Evolutionary conservation across 1,284 basidiomycete genomes (phyloP), one percentile per base, ranked within the genome.

Genomic region (Heterobasidion occidentale): DNA sequence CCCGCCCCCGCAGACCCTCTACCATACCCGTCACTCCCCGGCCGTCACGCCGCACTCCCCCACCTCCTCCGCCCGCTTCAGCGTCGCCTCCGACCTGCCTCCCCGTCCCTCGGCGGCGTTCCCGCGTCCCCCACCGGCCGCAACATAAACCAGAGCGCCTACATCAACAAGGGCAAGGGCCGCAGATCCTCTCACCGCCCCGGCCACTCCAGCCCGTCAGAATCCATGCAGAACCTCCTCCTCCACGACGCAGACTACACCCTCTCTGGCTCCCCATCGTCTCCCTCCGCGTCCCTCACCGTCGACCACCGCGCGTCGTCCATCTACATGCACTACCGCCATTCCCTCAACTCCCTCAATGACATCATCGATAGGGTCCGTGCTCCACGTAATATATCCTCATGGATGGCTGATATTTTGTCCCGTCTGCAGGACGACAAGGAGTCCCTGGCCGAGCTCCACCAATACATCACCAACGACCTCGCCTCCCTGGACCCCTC

Each of bases 331-430:
- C 85, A 90, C 61, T 90, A 88, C 64, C 82, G 88, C 56, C 81
- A 86, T 60, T 91, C 89, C 34, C 69, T 91, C 58, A 84, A 86
- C 61, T 90, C 88, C 19, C 72, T 91, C 54, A 76, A 79, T 58
- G 86, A 89, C 64, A 90, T 91, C 60, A 74, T 90, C 46, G 85
- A 89, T 66, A 74, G 84, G 62, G 89, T 90, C 67, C 59, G 82
- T 76, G 36, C 52, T 51, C 35, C 38, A 12, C 20, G 49, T n/a
- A 51, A 34, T 36, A 42, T 42, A n/a, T n/a, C 12, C 38, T 12
- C 11, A 9, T 11, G 38, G 38, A 42, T 12, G 38, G 38, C 38
- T 42, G 38, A 12, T 42, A n/a, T n/a, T 48, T 9, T 45, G 14
- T 49, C 44, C 50, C 49, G 59, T 36, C 45, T 52, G 12, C 63